Conservation (phyloP, 768 basidiomycete species). For the Pleurotus pulmonarius region DNA sequence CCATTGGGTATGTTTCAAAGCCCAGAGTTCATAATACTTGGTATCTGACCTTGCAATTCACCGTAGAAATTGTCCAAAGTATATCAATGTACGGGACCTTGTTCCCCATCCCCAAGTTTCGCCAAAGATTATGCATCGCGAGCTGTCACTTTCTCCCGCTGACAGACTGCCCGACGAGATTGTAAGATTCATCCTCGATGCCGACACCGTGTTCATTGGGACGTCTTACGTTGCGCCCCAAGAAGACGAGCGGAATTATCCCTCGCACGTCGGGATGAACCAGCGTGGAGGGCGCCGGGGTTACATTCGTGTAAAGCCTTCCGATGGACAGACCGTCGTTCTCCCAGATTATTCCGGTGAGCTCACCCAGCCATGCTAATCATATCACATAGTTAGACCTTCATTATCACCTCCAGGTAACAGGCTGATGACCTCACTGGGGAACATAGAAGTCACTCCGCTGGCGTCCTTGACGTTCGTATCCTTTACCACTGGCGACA, state of each 20-base stretch:
- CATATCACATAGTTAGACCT: background rate
- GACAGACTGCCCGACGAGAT: slow-evolving; percentile 48
- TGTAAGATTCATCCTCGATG: slow-evolving; percentile 40
- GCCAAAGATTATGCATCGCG: slow-evolving; percentile 34
- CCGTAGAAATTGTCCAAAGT: slow-evolving; percentile 64
- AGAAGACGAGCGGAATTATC: slow-evolving; percentile 35
- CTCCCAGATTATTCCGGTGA: slow-evolving; percentile 60
- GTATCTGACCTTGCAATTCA: too few species aligned
- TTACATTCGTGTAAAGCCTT: slow-evolving; percentile 55
- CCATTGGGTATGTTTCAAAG: slow-evolving; percentile 44
- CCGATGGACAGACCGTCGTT: slow-evolving; percentile 50
- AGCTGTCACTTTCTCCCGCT: slow-evolving; percentile 23
- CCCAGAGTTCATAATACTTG: too few species aligned
- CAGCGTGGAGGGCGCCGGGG: slow-evolving; percentile 63
- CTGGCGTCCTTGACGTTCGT: slow-evolving; percentile 56
- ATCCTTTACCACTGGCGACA: slow-evolving; percentile 47
- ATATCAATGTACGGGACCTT: slow-evolving; percentile 56
- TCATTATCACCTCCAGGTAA: slow-evolving; percentile 37
- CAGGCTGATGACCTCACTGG: slow-evolving; percentile 59
- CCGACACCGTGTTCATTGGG: slow-evolving; percentile 56
- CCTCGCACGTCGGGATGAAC: slow-evolving; percentile 62
- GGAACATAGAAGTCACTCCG: slow-evolving; percentile 56
- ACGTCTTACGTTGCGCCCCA: slow-evolving; percentile 41
- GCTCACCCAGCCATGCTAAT: slow-evolving; percentile 8
- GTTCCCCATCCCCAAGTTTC: slow-evolving; percentile 33